These are phyloP conservation scores for Rauvolfia tetraphylla DNA, from an alignment of 257 asterid genomes.

Conservation along the genomic window DNA sequence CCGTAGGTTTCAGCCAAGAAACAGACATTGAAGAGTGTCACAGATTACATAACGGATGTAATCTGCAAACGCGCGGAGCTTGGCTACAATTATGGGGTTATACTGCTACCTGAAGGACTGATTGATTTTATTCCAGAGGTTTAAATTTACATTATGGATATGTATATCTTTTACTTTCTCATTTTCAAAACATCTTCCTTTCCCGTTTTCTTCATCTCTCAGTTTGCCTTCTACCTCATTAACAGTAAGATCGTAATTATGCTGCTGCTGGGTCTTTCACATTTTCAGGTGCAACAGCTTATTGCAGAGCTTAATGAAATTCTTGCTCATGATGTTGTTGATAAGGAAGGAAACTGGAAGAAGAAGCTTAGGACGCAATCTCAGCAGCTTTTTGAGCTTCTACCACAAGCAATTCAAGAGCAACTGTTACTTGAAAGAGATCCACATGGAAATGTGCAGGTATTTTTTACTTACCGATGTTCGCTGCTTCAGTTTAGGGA, in stretches of 20 bases:
- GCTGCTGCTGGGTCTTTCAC: neutral
- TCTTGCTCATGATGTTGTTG: constrained; percentile 88
- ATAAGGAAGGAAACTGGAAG: constrained; percentile 88
- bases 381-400: constrained; percentile 71
- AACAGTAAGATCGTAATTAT: neutral
- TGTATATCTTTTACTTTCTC: neutral
- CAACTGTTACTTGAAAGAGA: constrained; percentile 97
- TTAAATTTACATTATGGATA: neutral
- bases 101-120: constrained; percentile 93
- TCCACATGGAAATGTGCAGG: constrained; percentile 99
- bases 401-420: constrained; percentile 90
- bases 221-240: neutral
- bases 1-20: constrained; percentile 87
- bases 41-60: constrained; percentile 80
- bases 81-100: constrained; percentile 90
- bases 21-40: constrained; percentile 71
- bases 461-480: constrained; percentile 11
- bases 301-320: constrained; percentile 92
- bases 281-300: constrained; percentile 83
- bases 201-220: neutral
- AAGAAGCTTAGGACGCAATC: constrained; percentile 70
- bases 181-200: neutral
- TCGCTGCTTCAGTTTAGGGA: neutral
- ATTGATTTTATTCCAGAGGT: constrained; percentile 99
- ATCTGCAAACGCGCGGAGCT: constrained; percentile 83